Evolutionary conservation across 495 filamentous ascomycete species (phyloP).

Genomic region (Penicillium lagena): DNA sequence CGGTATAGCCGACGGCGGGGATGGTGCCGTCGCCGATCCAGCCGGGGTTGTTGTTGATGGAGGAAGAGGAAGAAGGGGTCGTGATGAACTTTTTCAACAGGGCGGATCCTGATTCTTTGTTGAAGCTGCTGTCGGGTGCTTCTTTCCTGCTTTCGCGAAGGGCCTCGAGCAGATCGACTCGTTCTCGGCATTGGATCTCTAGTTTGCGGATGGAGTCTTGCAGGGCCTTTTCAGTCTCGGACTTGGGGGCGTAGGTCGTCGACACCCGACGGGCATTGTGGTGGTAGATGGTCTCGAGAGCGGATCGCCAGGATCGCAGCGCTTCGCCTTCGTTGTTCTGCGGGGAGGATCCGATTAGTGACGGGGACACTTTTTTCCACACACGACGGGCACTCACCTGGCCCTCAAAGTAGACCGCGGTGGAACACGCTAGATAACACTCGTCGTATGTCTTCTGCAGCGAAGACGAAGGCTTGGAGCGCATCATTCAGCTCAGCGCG

Average conservation of each 20-base stretch:
- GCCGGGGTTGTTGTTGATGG: slow-evolving; percentile 34
- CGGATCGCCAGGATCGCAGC: slow-evolving; percentile 83
- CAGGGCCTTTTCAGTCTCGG: slow-evolving; percentile 79
- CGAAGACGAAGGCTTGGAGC: slow-evolving; percentile 68
- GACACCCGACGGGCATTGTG: slow-evolving; percentile 72
- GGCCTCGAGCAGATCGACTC: slow-evolving; percentile 81
- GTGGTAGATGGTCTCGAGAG: slow-evolving; percentile 86
- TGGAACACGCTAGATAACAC: slow-evolving; percentile 87
- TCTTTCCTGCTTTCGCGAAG: slow-evolving; percentile 71
- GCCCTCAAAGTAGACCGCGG: slow-evolving; percentile 89
- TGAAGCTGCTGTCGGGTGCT: slow-evolving; percentile 26
- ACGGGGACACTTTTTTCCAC: neutral
- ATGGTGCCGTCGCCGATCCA: slow-evolving; percentile 78
- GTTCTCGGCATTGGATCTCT: slow-evolving; percentile 90
- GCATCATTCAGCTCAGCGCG: slow-evolving; percentile 55
- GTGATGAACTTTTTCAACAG: slow-evolving; percentile 11
- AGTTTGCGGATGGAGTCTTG: slow-evolving; percentile 74
- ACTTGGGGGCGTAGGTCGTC: slow-evolving; percentile 62
- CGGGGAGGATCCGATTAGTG: slow-evolving; percentile 12
- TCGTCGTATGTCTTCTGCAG: slow-evolving; percentile 98
- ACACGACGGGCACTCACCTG: slow-evolving; percentile 48
- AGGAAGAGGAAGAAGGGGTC: slow-evolving; percentile 8
- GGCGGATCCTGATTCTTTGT: slow-evolving; percentile 11
- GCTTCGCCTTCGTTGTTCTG: slow-evolving; percentile 92
- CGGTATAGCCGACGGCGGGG: slow-evolving; percentile 68